Evolutionary conservation across 148 eudicot species (phyloP).

Genomic region (Hydrangea macrophylla): DNA sequence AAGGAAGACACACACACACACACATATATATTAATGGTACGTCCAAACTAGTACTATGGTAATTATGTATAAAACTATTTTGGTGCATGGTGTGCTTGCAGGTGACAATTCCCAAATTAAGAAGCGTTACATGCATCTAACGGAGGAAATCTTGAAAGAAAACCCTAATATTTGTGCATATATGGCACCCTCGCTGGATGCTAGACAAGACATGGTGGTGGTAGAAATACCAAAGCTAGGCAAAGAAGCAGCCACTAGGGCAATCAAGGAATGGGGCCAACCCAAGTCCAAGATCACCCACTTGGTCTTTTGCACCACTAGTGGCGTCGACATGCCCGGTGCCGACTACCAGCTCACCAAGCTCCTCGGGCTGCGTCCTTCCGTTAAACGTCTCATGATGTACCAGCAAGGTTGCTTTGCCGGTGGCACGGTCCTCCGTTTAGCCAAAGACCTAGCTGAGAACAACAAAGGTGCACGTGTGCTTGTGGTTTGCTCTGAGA

Average conservation of each 20-base stretch:
- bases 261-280: too few relatives aligned
- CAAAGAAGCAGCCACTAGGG: too few relatives aligned
- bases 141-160: conserved; percentile 28
- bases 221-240: conserved; percentile 43
- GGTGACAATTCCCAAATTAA: conserved; percentile 41
- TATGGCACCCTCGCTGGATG: conserved; percentile 43
- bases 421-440: conserved; percentile 40
- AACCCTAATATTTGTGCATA: conserved; percentile 35
- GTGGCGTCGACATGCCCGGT: conserved; percentile 49
- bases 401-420: too few relatives aligned
- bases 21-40: too few relatives aligned
- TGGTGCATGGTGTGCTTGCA: too few relatives aligned
- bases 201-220: conserved; percentile 40
- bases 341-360: conserved; percentile 47
- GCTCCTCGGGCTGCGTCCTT: conserved; percentile 41
- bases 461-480: conserved; percentile 44
- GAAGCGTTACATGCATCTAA: conserved; percentile 39
- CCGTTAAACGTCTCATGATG: conserved; percentile 46
- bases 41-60: too few relatives aligned
- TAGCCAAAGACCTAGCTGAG: conserved; percentile 44
- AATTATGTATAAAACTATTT: too few relatives aligned
- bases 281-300: too few relatives aligned
- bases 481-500: too few relatives aligned
- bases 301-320: too few relatives aligned
- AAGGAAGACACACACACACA: too few relatives aligned